These are phyloP conservation scores for Fraxinus dipetala DNA, from an alignment of 305 asterid genomes.

Conservation along the genomic window DNA sequence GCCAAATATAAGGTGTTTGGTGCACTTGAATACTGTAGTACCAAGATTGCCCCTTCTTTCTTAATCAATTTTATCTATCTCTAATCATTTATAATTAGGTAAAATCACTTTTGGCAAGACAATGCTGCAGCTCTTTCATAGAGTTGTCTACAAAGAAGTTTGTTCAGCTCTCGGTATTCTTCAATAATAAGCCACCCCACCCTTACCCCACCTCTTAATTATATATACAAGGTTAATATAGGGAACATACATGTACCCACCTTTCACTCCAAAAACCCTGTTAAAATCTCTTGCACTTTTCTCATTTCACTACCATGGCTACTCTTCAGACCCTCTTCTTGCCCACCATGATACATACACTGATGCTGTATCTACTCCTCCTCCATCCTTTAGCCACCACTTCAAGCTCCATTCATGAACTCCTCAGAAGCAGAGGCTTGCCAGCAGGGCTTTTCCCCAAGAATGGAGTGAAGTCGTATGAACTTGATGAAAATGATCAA, in stretches of 20 bases:
- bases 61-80: constrained; percentile 8
- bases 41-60: constrained; percentile 17
- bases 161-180: not conserved
- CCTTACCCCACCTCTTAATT: not conserved
- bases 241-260: constrained; percentile 17
- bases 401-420: constrained; percentile 52
- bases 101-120: constrained; percentile 37
- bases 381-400: constrained; percentile 26
- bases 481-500: constrained; percentile 49
- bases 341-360: constrained; percentile 6
- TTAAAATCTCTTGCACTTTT: constrained; percentile 28
- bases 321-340: constrained; percentile 23
- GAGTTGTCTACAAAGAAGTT: not conserved
- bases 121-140: constrained; percentile 16
- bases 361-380: constrained; percentile 23
- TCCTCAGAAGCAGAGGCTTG: constrained; percentile 64
- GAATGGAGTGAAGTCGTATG: constrained; percentile 57
- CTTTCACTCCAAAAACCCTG: constrained; percentile 31
- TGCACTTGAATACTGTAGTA: constrained; percentile 15
- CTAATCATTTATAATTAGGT: constrained; percentile 30
- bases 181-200: not conserved
- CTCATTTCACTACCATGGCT: constrained; percentile 27
- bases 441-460: constrained; percentile 82
- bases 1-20: constrained; percentile 34
- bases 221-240: constrained; percentile 23